A percentile compares a stretch with the other conserved stretches of the same genome.
These are phyloP conservation scores for Argentina anserina DNA, from an alignment of 306 rosid species.

Conservation along the genomic window DNA sequence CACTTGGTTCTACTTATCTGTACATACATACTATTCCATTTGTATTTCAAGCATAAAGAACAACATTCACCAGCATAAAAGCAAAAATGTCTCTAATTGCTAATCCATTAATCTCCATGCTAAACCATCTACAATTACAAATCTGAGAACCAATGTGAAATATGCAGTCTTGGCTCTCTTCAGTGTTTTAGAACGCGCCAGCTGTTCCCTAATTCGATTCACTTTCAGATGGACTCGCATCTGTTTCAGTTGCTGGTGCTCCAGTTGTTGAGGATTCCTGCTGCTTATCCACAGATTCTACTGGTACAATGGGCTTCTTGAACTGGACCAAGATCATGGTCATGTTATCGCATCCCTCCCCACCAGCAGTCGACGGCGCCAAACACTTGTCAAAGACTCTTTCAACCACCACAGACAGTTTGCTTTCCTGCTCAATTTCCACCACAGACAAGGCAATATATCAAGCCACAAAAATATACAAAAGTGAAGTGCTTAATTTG, in stretches of 20 bases:
- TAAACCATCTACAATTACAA: slow-evolving; percentile 29
- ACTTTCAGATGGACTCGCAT: slow-evolving; percentile 28
- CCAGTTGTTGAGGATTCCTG: slow-evolving; percentile 38
- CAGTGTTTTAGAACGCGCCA: slow-evolving; percentile 1
- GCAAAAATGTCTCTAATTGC: not conserved
- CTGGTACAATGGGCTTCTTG: slow-evolving; percentile 49
- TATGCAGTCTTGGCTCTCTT: slow-evolving; percentile 4
- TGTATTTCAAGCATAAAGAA: slow-evolving; percentile 14
- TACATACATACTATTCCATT: slow-evolving; percentile 31
- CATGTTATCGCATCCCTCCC: slow-evolving; percentile 98
- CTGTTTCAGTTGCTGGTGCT: slow-evolving; percentile 31
- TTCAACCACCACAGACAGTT: slow-evolving; percentile 74
- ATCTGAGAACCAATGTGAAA: slow-evolving; percentile 18
- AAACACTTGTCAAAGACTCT: slow-evolving; percentile 78
- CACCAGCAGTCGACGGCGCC: slow-evolving; percentile 81
- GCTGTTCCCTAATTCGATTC: slow-evolving; percentile 20
- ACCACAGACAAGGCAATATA: slow-evolving; percentile 6
- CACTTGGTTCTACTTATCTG: slow-evolving; percentile 7
- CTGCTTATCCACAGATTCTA: slow-evolving; percentile 37
- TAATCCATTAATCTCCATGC: slow-evolving; percentile 13
- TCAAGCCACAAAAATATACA: not conserved
- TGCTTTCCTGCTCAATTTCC: slow-evolving; percentile 58
- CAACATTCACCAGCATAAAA: slow-evolving; percentile 10
- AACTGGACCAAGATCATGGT: slow-evolving; percentile 93
- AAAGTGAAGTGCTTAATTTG: not conserved